These are phyloP conservation scores for Fraxinus excelsior DNA, from an alignment of 257 asterid genomes.

Conservation along the genomic window DNA sequence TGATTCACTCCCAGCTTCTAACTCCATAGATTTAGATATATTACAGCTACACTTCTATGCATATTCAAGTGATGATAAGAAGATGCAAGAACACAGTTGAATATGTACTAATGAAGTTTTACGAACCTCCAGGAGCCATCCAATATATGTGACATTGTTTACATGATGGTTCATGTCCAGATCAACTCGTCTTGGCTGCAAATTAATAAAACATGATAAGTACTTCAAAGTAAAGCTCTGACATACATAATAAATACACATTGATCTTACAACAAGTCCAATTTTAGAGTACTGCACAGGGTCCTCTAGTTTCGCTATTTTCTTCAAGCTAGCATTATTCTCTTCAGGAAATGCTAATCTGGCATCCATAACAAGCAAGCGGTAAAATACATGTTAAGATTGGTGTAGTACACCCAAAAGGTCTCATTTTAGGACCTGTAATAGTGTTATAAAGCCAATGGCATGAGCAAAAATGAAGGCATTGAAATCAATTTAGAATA, in stretches of 20 bases:
- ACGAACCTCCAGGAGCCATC: constrained; percentile 96
- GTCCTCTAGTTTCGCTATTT: constrained; percentile 73
- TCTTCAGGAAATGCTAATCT: constrained; percentile 92
- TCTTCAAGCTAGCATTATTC: constrained; percentile 74
- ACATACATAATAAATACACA: neutral
- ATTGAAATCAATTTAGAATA: neutral
- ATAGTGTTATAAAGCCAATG: no score
- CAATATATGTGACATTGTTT: constrained; percentile 90
- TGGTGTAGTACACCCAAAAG: no score
- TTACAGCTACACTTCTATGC: neutral
- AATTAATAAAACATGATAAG: constrained; percentile 7
- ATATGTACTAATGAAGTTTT: constrained; percentile 16
- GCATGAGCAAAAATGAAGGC: neutral
- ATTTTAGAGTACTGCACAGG: constrained; percentile 45
- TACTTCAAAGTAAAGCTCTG: constrained; percentile 4
- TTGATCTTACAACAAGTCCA: constrained; percentile 76
- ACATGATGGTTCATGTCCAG: constrained; percentile 95
- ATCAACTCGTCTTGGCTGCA: constrained; percentile 92
- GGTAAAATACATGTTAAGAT: no score
- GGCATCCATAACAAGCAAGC: constrained; percentile 26
- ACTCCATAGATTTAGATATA: neutral
- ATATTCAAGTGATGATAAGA: neutral
- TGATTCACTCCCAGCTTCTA: neutral
- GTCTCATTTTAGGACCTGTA: no score
- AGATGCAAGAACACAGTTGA: constrained; percentile 6